Conservation (phyloP, 257 asterid genomes). For the Schizonepeta tenuifolia region DNA sequence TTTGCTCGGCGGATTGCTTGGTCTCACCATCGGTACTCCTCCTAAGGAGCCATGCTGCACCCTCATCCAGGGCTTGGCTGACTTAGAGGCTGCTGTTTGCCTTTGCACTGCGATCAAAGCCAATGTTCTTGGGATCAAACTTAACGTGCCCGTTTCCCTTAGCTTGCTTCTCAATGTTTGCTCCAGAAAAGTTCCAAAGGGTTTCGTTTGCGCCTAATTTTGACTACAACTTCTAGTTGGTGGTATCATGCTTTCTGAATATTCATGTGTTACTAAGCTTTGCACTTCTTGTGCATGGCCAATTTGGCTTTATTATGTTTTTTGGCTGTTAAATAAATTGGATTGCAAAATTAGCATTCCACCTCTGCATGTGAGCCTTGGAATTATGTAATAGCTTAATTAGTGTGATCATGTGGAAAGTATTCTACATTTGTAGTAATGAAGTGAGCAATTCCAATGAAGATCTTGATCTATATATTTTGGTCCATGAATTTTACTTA, state of each 20-base stretch:
- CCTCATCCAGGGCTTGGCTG: slow-evolving; percentile 11
- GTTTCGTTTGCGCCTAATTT: slow-evolving; percentile 31
- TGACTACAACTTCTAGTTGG: background rate
- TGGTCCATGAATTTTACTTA: no score
- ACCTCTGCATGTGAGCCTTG: background rate
- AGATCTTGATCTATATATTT: no score
- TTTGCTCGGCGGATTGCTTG: slow-evolving; percentile 30
- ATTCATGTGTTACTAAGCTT: background rate
- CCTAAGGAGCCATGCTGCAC: slow-evolving; percentile 30
- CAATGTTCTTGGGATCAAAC: slow-evolving; percentile 4
- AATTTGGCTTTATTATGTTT: background rate
- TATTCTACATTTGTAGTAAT: background rate
- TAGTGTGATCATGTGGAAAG: background rate
- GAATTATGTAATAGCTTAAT: background rate
- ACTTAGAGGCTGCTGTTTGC: slow-evolving; percentile 16
- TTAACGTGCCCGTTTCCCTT: background rate
- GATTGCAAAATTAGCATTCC: background rate
- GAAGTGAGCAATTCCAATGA: background rate
- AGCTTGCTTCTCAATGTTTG: slow-evolving; percentile 8
- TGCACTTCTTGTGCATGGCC: background rate
- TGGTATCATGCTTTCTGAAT: background rate
- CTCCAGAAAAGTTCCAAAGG: slow-evolving; percentile 18
- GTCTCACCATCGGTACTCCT: slow-evolving; percentile 31
- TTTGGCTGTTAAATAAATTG: background rate
- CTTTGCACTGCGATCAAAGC: slow-evolving; percentile 15